phyloP scores from a whole-genome alignment of 768 basidiomycete species.

The Chlorophyllum brunneum region DNA sequence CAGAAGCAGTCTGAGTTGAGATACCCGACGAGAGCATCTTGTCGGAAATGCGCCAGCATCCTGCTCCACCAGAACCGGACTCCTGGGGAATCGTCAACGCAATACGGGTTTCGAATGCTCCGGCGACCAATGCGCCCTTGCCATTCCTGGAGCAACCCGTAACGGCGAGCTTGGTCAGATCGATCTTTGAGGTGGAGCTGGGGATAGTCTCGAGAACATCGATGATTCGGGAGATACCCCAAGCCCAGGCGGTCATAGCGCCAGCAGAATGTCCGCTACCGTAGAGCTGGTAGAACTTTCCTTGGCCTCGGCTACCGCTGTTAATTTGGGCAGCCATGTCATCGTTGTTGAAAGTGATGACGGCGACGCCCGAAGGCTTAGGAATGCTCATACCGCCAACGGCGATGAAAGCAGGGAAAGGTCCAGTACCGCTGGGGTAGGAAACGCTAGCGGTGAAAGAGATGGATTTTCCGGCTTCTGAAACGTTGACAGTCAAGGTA shows the following conservation, averaged over 20 bases:
- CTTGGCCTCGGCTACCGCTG: slow-evolving; percentile 43
- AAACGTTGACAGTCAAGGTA: slow-evolving; percentile 46
- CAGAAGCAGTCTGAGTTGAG: slow-evolving; percentile 48
- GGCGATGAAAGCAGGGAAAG: slow-evolving; percentile 52
- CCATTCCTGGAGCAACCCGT: slow-evolving; percentile 61
- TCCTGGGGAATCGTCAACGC: slow-evolving; percentile 61
- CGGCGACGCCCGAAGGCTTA: slow-evolving; percentile 32
- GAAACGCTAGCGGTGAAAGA: slow-evolving; percentile 45
- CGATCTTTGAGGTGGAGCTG: slow-evolving; percentile 33
- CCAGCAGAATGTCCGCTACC: slow-evolving; percentile 41
- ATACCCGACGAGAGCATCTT: slow-evolving; percentile 39
- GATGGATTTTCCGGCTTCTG: slow-evolving; percentile 42
- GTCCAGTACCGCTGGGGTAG: slow-evolving; percentile 38
- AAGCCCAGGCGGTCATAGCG: slow-evolving; percentile 61
- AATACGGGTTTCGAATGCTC: slow-evolving; percentile 56
- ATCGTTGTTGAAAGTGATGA: slow-evolving; percentile 51
- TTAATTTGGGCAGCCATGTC: slow-evolving; percentile 49
- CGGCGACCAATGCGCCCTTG: slow-evolving; percentile 56
- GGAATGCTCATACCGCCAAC: slow-evolving; percentile 43
- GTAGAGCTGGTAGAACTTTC: slow-evolving; percentile 57
- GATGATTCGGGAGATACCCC: slow-evolving; percentile 58
- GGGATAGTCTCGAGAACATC: slow-evolving; percentile 53
- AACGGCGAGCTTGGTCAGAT: slow-evolving; percentile 46
- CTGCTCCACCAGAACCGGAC: slow-evolving; percentile 56
- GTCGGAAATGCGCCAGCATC: slow-evolving; percentile 59